Percentiles rank a stretch among this genome's conserved stretches.
phyloP scores from a whole-genome alignment of 768 basidiomycete species.

The Chalciporus sphaerocephalus region DNA sequence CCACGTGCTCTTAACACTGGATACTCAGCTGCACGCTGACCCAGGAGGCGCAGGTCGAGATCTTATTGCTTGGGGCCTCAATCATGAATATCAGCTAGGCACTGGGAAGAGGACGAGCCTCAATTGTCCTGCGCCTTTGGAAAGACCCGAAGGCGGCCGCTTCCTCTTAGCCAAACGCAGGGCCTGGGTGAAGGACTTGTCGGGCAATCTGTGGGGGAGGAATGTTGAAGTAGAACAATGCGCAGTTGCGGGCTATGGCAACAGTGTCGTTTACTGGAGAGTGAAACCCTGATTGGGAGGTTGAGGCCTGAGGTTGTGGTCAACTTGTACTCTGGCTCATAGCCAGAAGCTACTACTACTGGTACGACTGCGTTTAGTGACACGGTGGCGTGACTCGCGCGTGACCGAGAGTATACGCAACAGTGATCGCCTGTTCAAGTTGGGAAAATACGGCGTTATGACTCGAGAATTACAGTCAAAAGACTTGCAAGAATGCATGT shows the following conservation, averaged over 20 bases:
- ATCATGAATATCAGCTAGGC: slow-evolving; percentile 70
- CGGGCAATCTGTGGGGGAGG: slow-evolving; percentile 56
- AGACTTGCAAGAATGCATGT: slow-evolving; percentile 36
- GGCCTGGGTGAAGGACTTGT: slow-evolving; percentile 55
- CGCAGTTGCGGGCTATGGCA: slow-evolving; percentile 58
- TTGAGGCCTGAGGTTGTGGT: too few relatives aligned
- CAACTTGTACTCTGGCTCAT: too few relatives aligned
- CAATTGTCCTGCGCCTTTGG: slow-evolving; percentile 49
- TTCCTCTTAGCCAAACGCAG: slow-evolving; percentile 53
- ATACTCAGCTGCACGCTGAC: slow-evolving; percentile 49
- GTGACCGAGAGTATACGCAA: not conserved
- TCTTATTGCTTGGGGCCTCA: slow-evolving; percentile 68
- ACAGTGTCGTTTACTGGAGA: slow-evolving; percentile 70
- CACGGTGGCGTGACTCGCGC: slow-evolving; percentile 18
- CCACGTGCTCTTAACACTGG: slow-evolving; percentile 71
- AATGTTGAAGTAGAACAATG: slow-evolving; percentile 62
- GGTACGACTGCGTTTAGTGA: not conserved
- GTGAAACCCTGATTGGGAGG: slow-evolving; percentile 25
- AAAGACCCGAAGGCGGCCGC: slow-evolving; percentile 48
- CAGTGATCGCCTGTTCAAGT: not conserved
- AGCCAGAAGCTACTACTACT: too few relatives aligned
- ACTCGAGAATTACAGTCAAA: slow-evolving; percentile 29
- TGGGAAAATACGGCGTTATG: too few relatives aligned
- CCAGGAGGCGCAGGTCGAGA: slow-evolving; percentile 56
- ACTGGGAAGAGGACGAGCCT: slow-evolving; percentile 64